Percentiles rank a stretch among this genome's conserved stretches.
These are phyloP conservation scores for Parascedosporium putredinis DNA, from an alignment of 2,329 filamentous ascomycete genomes.

Conservation along the genomic window DNA sequence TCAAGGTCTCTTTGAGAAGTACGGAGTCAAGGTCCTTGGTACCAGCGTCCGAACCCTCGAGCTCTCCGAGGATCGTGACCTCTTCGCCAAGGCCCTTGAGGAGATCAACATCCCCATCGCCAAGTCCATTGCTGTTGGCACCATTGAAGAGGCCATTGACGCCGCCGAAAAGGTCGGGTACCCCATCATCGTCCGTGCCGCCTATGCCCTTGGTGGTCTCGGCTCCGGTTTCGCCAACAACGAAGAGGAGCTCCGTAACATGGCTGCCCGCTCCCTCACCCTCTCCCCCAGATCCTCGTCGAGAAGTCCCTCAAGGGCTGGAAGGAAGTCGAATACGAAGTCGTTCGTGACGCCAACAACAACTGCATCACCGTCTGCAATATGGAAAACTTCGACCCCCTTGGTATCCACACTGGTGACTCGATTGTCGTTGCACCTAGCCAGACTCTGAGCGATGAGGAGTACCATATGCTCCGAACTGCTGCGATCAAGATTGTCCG, in stretches of 20 bases:
- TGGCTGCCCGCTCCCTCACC: slow-evolving; percentile 85
- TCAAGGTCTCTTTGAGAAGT: slow-evolving; percentile 89
- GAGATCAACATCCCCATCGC: slow-evolving; percentile 98
- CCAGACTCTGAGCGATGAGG: slow-evolving; percentile 94
- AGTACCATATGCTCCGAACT: slow-evolving; percentile 98
- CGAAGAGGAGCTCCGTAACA: slow-evolving; percentile 82
- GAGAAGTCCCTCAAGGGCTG: slow-evolving; percentile 99
- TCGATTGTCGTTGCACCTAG: slow-evolving; percentile 96
- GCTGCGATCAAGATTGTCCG: slow-evolving; percentile 97
- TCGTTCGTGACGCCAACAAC: slow-evolving; percentile 91
- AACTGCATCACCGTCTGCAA: slow-evolving; percentile 98
- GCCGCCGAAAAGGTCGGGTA: slow-evolving; percentile 85
- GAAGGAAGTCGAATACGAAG: slow-evolving; percentile 99
- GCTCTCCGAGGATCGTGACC: slow-evolving; percentile 77
- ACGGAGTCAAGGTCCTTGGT: slow-evolving; percentile 89
- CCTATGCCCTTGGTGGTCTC: slow-evolving; percentile 90
- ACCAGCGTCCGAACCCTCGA: slow-evolving; percentile 91
- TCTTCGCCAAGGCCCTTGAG: slow-evolving; percentile 90
- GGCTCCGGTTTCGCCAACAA: slow-evolving; percentile 95
- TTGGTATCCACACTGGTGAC: slow-evolving; percentile 96
- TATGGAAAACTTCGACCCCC: slow-evolving; percentile 78
- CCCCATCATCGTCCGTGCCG: slow-evolving; percentile 94
- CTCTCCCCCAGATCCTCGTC: slow-evolving; percentile 90
- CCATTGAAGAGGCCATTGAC: slow-evolving; percentile 81
- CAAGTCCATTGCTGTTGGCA: slow-evolving; percentile 85